Evolutionary conservation across 805 yeast genomes (phyloP), one percentile per base, ranked within the genome.

Genomic region (Saccharomycopsis lassenensis): DNA sequence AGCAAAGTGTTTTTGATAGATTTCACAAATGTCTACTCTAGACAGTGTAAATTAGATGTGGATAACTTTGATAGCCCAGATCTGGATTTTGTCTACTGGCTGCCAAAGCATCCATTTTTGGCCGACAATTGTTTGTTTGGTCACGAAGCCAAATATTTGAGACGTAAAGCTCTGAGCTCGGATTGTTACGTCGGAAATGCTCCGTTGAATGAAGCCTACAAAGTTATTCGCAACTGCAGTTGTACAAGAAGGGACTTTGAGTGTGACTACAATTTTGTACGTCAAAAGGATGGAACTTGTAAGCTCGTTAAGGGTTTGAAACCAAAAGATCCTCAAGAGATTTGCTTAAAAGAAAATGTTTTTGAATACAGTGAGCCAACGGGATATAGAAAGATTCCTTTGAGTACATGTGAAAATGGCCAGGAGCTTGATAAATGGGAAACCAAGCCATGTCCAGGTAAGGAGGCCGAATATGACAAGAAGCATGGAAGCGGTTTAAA

Each of bases 231-330:
- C 41, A 77, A 82, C 54, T 91, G 98, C 60, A 53, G 78, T 1
- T 91, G 98, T 61, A 67, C 91, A 0, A 70, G 95, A 56, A 69
- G 70, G 35, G 98, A 89, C 51, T 91, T 63, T 52, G 98, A 91
- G 57, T 91, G 98, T 67, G 98, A 91, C 55, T 84, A 76, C 62
- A 87, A 87, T 57, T 87, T 65, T 55, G 70, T 58, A 39, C 67
- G 78, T 41, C 76, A 75, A 34, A 43, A 49, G 0, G 95, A 85
- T 51, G 94, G 94, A 15, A 80, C 91, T 2, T 91, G 98, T 61
- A 74, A 74, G 52, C 67, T 86, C 27, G 82, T 86, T n/a, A 62
- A 66, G 15, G 96, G 95, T 0, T 62, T 72, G 37, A 54, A 65
- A 4, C 83, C 93, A 5, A 66, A 71, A 10, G 82, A 83, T 50